Conservation (phyloP, 495 filamentous ascomycete species). For the Bathelium albidoporum region DNA sequence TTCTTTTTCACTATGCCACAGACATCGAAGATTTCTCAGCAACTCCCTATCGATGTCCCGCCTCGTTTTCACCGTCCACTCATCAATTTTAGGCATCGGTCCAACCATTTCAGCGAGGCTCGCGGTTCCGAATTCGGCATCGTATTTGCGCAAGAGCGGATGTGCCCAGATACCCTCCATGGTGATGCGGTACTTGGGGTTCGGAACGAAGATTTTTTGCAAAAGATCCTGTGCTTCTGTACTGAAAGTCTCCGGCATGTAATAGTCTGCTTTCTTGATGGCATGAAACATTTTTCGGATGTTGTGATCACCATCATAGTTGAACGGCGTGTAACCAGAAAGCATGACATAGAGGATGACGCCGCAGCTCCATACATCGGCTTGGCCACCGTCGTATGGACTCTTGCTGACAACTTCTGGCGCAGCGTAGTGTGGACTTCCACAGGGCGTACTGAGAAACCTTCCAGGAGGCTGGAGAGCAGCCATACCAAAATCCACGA, state of each 20-base stretch:
- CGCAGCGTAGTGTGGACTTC: slow-evolving; percentile 91
- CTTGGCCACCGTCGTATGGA: slow-evolving; percentile 69
- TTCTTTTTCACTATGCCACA: slow-evolving; percentile 77
- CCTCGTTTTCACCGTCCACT: slow-evolving; percentile 41
- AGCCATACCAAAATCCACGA: slow-evolving; percentile 97
- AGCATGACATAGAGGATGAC: slow-evolving; percentile 81
- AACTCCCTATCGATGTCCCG: slow-evolving; percentile 67
- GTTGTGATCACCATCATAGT: slow-evolving; percentile 42
- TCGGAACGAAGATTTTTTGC: slow-evolving; percentile 56
- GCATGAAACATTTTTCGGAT: slow-evolving; percentile 52
- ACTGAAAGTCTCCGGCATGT: slow-evolving; percentile 57
- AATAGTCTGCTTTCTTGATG: slow-evolving; percentile 61
- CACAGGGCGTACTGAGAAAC: slow-evolving; percentile 77
- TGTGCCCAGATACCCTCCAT: slow-evolving; percentile 76
- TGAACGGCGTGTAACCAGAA: slow-evolving; percentile 68
- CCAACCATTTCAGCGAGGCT: slow-evolving; percentile 37
- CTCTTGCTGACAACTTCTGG: slow-evolving; percentile 71
- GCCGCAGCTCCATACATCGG: slow-evolving; percentile 92
- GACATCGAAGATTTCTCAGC: slow-evolving; percentile 67
- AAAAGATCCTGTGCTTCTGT: slow-evolving; percentile 71
- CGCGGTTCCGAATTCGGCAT: slow-evolving; percentile 28
- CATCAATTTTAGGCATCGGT: slow-evolving; percentile 40
- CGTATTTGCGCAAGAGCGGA: slow-evolving; percentile 70
- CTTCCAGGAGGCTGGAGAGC: slow-evolving; percentile 72
- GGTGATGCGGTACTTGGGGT: slow-evolving; percentile 64